These are phyloP conservation scores for Aristolochia fimbriata DNA, from an alignment of 164 flowering plant species.

Conservation along the genomic window DNA sequence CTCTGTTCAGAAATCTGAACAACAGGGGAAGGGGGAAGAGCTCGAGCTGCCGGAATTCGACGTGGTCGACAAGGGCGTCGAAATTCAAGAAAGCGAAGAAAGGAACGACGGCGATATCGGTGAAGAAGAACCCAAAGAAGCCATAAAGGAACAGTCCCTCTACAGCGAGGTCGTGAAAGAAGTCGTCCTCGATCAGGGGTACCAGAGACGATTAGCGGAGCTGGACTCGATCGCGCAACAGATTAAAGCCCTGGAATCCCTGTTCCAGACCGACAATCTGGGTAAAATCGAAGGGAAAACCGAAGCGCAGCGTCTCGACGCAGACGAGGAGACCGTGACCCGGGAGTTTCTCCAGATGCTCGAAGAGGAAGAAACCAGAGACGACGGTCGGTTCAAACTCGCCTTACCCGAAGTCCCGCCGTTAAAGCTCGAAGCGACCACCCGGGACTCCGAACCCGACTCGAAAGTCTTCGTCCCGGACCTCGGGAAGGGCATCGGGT, in stretches of 20 bases:
- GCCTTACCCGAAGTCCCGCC: constrained; percentile 17
- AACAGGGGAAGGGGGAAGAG: constrained; percentile 41
- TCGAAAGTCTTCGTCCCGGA: constrained; percentile 49
- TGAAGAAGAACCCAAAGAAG: constrained; percentile 31
- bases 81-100: constrained; percentile 33
- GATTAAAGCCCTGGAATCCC: constrained; percentile 80
- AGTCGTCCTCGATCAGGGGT: constrained; percentile 54
- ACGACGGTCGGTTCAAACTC: constrained; percentile 15
- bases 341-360: constrained; percentile 85
- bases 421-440: constrained; percentile 17
- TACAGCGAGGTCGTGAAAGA: constrained; percentile 74
- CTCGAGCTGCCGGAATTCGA: constrained; percentile 72
- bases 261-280: constrained; percentile 41
- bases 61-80: constrained; percentile 84
- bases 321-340: constrained; percentile 85
- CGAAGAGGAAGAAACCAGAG: constrained; percentile 46
- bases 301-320: constrained; percentile 52
- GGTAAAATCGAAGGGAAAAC: constrained; percentile 35
- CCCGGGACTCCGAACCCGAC: constrained; percentile 20
- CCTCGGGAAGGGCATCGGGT: constrained; percentile 78
- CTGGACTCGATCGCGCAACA: constrained; percentile 83
- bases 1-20: constrained; percentile 32
- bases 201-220: constrained; percentile 45
- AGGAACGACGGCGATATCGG: constrained; percentile 16
- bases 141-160: constrained; percentile 23